Conservation (phyloP, 2,329 filamentous ascomycete genomes). For the Pseudomassariella vexata region DNA sequence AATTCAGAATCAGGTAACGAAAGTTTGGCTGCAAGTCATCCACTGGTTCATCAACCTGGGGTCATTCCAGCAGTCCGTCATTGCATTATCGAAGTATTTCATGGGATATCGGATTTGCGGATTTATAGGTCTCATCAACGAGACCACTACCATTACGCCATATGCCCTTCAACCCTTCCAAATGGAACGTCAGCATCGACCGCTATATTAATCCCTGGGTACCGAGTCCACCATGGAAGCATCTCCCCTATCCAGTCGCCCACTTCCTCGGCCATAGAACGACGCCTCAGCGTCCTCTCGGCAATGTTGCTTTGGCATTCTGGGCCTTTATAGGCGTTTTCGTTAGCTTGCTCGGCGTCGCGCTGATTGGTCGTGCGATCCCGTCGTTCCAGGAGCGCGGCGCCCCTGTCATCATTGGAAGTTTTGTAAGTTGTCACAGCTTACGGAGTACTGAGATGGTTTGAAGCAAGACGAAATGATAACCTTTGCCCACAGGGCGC, state of each 20-base stretch:
- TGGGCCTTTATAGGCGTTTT: slow-evolving; percentile 65
- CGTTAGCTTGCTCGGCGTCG: slow-evolving; percentile 52
- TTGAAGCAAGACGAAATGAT: too few species aligned
- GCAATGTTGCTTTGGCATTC: slow-evolving; percentile 52
- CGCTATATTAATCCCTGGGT: slow-evolving; percentile 65
- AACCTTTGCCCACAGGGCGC: slow-evolving; percentile 49
- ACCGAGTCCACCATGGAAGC: slow-evolving; percentile 57
- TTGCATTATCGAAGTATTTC: too few species aligned
- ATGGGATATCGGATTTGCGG: too few species aligned
- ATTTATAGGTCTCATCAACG: too few species aligned
- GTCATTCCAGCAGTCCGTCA: too few species aligned
- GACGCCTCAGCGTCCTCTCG: slow-evolving; percentile 31
- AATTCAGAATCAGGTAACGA: too few species aligned
- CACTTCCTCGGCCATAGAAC: slow-evolving; percentile 62
- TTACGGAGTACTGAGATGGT: too few species aligned
- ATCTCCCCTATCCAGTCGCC: slow-evolving; percentile 60
- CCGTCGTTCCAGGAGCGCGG: slow-evolving; percentile 45
- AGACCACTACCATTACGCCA: too few species aligned
- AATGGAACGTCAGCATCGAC: slow-evolving; percentile 69
- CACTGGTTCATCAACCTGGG: too few species aligned
- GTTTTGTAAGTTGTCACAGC: slow-evolving; percentile 60
- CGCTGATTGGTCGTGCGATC: slow-evolving; percentile 48
- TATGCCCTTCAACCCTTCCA: slow-evolving; percentile 2
- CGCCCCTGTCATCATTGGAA: slow-evolving; percentile 59
- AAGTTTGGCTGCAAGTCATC: too few species aligned